phyloP scores from a whole-genome alignment of 805 yeast genomes.

The Metschnikowia koreensis region DNA sequence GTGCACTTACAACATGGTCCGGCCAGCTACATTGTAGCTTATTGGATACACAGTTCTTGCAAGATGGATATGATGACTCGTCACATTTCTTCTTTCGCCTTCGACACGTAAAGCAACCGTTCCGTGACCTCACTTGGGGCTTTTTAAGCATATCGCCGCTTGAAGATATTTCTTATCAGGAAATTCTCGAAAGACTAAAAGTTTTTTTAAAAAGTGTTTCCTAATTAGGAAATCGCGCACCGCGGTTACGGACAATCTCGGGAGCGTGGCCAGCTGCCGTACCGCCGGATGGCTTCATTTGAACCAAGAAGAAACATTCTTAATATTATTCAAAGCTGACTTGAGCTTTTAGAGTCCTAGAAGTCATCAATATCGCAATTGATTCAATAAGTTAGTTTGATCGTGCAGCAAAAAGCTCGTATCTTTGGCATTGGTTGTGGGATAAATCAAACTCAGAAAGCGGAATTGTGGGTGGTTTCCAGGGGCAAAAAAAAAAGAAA shows the following conservation, averaged over 20 bases:
- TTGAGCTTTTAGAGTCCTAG: no score
- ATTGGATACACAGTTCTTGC: constrained; percentile 15
- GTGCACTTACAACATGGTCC: constrained; percentile 10
- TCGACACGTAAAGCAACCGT: constrained; percentile 49
- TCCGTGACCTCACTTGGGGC: constrained; percentile 9
- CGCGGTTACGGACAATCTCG: constrained; percentile 14
- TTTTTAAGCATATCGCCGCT: not conserved
- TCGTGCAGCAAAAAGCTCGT: no score
- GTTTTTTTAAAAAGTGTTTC: constrained; percentile 4
- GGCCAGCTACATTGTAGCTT: constrained; percentile 17
- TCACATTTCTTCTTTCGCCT: constrained; percentile 65
- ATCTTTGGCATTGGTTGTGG: no score
- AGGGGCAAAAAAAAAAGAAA: no score
- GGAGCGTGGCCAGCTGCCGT: not conserved
- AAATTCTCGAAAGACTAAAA: not conserved
- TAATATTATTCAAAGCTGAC: no score
- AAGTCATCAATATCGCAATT: no score
- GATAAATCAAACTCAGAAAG: no score
- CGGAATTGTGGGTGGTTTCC: no score
- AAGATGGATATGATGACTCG: constrained; percentile 26
- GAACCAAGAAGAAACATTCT: not conserved
- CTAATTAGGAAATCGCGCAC: constrained; percentile 15
- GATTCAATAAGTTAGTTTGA: no score
- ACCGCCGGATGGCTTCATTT: not conserved
- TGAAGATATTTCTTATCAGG: not conserved